These are phyloP conservation scores for Trametes punicea DNA, from an alignment of 768 basidiomycete genomes.

Conservation along the genomic window DNA sequence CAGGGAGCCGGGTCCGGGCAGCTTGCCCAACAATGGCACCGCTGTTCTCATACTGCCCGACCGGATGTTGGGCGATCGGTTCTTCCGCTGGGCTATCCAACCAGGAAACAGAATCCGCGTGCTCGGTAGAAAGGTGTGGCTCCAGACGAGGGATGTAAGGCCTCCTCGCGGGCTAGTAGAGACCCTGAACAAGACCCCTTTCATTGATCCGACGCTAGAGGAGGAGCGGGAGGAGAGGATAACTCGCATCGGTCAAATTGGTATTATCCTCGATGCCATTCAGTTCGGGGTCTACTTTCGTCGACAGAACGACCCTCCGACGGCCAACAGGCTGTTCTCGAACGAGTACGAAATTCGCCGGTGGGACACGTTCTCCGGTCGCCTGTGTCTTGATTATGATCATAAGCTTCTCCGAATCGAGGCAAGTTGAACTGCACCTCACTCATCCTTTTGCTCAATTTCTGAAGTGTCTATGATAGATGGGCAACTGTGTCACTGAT, in stretches of 20 bases:
- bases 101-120: constrained; percentile 28
- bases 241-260: constrained; percentile 34
- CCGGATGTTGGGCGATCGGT: constrained; percentile 36
- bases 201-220: constrained; percentile 27
- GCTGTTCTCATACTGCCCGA: constrained; percentile 34
- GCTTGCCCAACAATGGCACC: constrained; percentile 54
- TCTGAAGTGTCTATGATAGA: constrained; percentile 31
- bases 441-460: background rate
- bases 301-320: constrained; percentile 9
- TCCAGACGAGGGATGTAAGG: background rate
- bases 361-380: constrained; percentile 40
- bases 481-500: constrained; percentile 54
- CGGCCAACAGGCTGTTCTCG: constrained; percentile 45
- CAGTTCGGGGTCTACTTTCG: constrained; percentile 68
- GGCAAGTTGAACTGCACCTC: constrained; percentile 34
- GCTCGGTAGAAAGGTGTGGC: constrained; percentile 12
- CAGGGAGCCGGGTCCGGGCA: constrained; percentile 44
- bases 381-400: constrained; percentile 61
- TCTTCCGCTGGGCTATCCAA: constrained; percentile 40
- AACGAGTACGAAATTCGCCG: constrained; percentile 64
- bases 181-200: constrained; percentile 29
- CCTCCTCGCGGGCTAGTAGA: background rate
- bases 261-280: constrained; percentile 53
- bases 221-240: constrained; percentile 33
- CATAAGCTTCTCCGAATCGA: constrained; percentile 60